phyloP scores from a whole-genome alignment of 2,329 filamentous ascomycete genomes.

The Iodosphaeria phyllophila region DNA sequence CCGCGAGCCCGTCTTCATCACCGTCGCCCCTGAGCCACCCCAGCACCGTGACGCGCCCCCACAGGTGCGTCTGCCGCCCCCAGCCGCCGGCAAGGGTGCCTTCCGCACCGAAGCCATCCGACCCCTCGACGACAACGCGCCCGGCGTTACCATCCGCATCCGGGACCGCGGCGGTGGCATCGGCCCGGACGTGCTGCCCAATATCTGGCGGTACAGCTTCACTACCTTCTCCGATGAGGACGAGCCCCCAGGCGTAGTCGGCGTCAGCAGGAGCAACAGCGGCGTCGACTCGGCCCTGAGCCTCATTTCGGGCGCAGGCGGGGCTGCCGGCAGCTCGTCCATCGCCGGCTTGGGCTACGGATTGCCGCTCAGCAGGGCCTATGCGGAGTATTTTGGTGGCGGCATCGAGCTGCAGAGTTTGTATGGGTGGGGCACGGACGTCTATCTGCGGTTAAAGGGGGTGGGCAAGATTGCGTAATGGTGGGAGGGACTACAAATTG shows the following conservation, averaged over 20 bases:
- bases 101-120: slow-evolving; percentile 29
- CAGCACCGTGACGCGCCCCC: slow-evolving; percentile 10
- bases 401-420: slow-evolving; percentile 90
- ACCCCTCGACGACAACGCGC: slow-evolving; percentile 44
- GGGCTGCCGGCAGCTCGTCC: slow-evolving; percentile 57
- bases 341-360: slow-evolving; percentile 92
- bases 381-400: slow-evolving; percentile 95
- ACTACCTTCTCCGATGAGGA: slow-evolving; percentile 81
- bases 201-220: slow-evolving; percentile 96
- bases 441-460: slow-evolving; percentile 46
- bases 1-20: slow-evolving; percentile 72
- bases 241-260: slow-evolving; percentile 22
- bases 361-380: slow-evolving; percentile 73
- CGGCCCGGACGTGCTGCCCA: slow-evolving; percentile 58
- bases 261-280: too few relatives aligned
- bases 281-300: slow-evolving; percentile 49
- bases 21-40: slow-evolving; percentile 56
- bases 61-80: slow-evolving; percentile 15
- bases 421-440: slow-evolving; percentile 75
- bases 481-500: too few relatives aligned
- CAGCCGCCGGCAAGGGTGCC: slow-evolving; percentile 19
- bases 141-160: slow-evolving; percentile 87
- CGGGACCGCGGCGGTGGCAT: slow-evolving; percentile 93
- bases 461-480: slow-evolving; percentile 32
- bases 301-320: slow-evolving; percentile 53